Conservation (phyloP, 1,284 basidiomycete species). For the Apiotrichum siamense region DNA sequence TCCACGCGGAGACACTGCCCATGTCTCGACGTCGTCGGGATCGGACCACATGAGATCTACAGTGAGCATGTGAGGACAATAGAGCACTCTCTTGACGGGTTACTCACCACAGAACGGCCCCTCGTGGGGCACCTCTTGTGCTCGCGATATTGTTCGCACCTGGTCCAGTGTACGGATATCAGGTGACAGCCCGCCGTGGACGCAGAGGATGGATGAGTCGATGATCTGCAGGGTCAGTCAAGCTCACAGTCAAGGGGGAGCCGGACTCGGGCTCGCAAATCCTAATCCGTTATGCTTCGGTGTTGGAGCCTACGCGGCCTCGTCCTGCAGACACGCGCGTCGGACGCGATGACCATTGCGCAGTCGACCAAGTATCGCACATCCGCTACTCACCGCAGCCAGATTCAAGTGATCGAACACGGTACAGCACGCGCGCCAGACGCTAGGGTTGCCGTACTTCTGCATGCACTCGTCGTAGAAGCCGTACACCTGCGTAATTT, state of each 20-base stretch:
- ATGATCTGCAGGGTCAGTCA: constrained; percentile 64
- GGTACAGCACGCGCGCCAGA: constrained; percentile 93
- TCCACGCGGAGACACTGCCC: constrained; percentile 90
- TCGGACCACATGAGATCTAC: constrained; percentile 96
- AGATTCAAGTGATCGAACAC: constrained; percentile 93
- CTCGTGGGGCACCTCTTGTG: constrained; percentile 94
- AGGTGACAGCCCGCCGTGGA: constrained; percentile 87
- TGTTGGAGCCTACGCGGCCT: too few relatives aligned
- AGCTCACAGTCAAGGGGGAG: too few relatives aligned
- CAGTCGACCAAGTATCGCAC: too few relatives aligned
- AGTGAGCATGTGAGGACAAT: neutral
- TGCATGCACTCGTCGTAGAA: constrained; percentile 98
- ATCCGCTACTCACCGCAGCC: constrained; percentile 63
- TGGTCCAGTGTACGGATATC: constrained; percentile 90
- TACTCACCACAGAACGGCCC: constrained; percentile 87
- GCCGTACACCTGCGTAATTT: constrained; percentile 97
- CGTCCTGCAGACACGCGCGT: too few relatives aligned
- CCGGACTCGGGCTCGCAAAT: too few relatives aligned
- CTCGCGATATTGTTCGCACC: constrained; percentile 80
- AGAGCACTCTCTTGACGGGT: neutral
- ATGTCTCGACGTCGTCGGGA: constrained; percentile 90
- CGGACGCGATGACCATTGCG: too few relatives aligned
- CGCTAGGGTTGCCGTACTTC: constrained; percentile 87
- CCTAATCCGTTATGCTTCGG: too few relatives aligned
- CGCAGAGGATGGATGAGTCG: constrained; percentile 82